A percentile compares a stretch with the other conserved stretches of the same genome.
Conservation (phyloP, 495 filamentous ascomycete genomes). For the Pseudevernia furfuracea region DNA sequence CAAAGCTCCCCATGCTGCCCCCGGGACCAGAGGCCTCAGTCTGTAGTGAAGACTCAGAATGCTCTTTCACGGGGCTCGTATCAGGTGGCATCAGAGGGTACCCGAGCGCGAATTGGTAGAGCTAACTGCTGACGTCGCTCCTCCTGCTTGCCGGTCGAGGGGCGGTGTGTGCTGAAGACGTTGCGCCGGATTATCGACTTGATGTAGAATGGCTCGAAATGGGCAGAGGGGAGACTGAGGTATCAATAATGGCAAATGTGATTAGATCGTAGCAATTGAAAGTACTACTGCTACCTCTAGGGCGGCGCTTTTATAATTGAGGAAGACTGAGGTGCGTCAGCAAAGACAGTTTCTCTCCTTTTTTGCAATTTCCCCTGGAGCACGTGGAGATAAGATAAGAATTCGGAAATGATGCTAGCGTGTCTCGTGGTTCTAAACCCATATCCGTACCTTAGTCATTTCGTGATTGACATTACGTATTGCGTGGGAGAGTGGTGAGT, state of each 20-base stretch:
- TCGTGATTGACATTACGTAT: too few species aligned
- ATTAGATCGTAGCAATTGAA: background rate
- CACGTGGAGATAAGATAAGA: background rate
- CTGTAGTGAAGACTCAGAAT: background rate
- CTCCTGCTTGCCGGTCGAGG: slow-evolving; percentile 15
- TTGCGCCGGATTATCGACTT: slow-evolving; percentile 3
- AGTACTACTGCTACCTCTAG: too few species aligned
- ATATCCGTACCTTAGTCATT: too few species aligned
- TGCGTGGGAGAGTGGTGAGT: background rate
- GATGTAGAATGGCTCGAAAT: slow-evolving; percentile 13
- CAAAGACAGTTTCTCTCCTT: background rate
- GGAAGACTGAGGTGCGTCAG: background rate
- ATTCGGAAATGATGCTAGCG: background rate
- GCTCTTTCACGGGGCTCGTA: slow-evolving; percentile 16
- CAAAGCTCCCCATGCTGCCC: slow-evolving; percentile 43
- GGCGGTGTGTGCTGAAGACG: slow-evolving; percentile 11
- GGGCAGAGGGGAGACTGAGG: slow-evolving; percentile 16
- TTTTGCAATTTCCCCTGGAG: background rate
- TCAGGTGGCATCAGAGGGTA: slow-evolving; percentile 27
- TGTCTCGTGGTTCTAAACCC: background rate
- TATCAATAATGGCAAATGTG: slow-evolving; percentile 24
- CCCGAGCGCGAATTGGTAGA: slow-evolving; percentile 29
- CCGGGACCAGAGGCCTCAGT: slow-evolving; percentile 2
- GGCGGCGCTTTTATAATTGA: background rate
- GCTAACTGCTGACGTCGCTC: slow-evolving; percentile 21